Conservation (phyloP, 495 filamentous ascomycete species). For the Neurospora intermedia region DNA sequence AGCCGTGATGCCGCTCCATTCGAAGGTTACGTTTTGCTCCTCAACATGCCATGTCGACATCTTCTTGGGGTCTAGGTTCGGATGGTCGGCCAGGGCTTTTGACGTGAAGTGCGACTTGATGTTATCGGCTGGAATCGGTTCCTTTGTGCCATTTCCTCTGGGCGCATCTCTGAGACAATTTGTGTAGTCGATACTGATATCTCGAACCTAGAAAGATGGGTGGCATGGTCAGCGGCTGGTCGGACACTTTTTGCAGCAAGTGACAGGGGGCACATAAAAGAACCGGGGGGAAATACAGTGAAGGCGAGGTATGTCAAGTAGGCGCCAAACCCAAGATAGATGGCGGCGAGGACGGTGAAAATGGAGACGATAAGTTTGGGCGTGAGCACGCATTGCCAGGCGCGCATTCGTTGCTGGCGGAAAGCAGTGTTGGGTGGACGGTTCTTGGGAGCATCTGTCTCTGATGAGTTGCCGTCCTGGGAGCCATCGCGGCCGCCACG, state of each 20-base stretch:
- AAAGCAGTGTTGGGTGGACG: constrained; percentile 27
- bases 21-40: constrained; percentile 10
- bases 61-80: constrained; percentile 13
- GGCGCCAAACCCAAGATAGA: constrained; percentile 27
- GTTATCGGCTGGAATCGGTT: constrained; percentile 40
- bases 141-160: constrained; percentile 8
- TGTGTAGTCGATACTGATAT: constrained; percentile 83
- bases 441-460: constrained; percentile 21
- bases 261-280: not conserved
- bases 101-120: constrained; percentile 59
- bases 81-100: constrained; percentile 14
- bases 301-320: constrained; percentile 23
- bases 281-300: constrained; percentile 14
- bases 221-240: constrained; percentile 20
- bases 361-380: constrained; percentile 28
- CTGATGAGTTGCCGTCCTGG: constrained; percentile 12
- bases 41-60: constrained; percentile 20
- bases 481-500: constrained; percentile 16
- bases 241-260: constrained; percentile 2
- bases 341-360: constrained; percentile 24
- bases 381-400: constrained; percentile 29
- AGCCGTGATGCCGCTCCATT: constrained; percentile 12
- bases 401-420: constrained; percentile 28
- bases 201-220: constrained; percentile 59
- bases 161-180: constrained; percentile 51